phyloP scores from a whole-genome alignment of 176 grass and related monocot species.

The Rhynchospora tenuis region DNA sequence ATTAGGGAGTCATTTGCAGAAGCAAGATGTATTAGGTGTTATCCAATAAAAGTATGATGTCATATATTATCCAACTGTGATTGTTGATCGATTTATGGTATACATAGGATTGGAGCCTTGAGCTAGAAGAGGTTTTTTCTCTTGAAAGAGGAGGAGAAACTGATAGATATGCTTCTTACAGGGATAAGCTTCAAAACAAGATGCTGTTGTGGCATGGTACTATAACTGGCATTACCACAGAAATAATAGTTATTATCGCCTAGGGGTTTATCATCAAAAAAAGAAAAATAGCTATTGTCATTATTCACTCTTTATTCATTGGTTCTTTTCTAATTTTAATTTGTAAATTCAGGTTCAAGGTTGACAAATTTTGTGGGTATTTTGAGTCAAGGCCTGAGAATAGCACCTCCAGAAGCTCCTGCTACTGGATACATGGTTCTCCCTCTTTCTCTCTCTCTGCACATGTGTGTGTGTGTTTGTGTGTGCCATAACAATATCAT shows the following conservation, averaged over 20 bases:
- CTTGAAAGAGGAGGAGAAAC: constrained; percentile 85
- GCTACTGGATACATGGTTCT: constrained; percentile 90
- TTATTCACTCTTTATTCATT: background rate
- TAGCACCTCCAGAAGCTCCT: constrained; percentile 90
- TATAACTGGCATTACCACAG: background rate
- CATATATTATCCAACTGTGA: background rate
- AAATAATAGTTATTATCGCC: background rate
- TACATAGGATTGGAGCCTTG: constrained; percentile 74
- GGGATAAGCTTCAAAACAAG: constrained; percentile 75
- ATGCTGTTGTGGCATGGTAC: constrained; percentile 97
- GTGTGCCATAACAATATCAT: background rate
- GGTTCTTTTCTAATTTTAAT: constrained; percentile 4
- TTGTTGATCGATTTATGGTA: constrained; percentile 5
- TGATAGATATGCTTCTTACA: constrained; percentile 64
- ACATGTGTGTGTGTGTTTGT: background rate
- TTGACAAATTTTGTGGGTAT: constrained; percentile 96
- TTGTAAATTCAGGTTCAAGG: constrained; percentile 66
- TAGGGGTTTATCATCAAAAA: too few species aligned
- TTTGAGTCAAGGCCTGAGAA: constrained; percentile 94
- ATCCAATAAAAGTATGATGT: background rate
- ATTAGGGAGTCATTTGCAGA: background rate
- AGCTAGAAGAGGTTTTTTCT: constrained; percentile 86
- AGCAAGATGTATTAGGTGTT: background rate
- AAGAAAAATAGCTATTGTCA: background rate
- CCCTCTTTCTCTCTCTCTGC: constrained; percentile 20